Evolutionary conservation across 129 eudicot genomes (phyloP).

Genomic region (Erigeron canadensis): DNA sequence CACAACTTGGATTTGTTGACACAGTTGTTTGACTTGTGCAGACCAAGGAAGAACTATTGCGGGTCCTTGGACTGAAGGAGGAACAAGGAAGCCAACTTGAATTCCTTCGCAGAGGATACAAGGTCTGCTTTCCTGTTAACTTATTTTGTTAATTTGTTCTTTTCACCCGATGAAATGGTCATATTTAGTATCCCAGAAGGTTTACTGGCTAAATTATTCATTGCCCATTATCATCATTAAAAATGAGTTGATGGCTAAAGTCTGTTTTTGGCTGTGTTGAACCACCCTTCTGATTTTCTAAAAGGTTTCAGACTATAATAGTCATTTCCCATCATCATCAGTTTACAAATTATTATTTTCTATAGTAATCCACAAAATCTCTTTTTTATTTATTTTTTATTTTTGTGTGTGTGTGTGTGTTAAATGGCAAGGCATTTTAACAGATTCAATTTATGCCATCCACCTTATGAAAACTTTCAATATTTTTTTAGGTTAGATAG

Average conservation of each 20-base stretch:
- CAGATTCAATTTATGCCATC: neutral
- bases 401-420: too few species aligned
- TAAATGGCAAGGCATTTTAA: too few species aligned
- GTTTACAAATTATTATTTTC: too few species aligned
- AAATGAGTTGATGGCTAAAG: neutral
- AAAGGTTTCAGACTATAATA: too few species aligned
- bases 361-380: too few species aligned
- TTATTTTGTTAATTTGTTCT: neutral
- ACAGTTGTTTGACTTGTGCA: slow-evolving; percentile 31
- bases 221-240: slow-evolving; percentile 3
- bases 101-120: slow-evolving; percentile 97
- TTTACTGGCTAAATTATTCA: neutral
- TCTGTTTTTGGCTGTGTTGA: too few species aligned
- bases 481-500: neutral
- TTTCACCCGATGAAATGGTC: neutral
- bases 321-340: too few species aligned
- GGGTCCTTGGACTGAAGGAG: slow-evolving; percentile 93
- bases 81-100: slow-evolving; percentile 96
- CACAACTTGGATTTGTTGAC: too few species aligned
- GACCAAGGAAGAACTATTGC: slow-evolving; percentile 93
- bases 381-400: neutral
- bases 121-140: slow-evolving; percentile 38
- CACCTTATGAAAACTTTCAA: neutral
- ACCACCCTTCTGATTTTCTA: too few species aligned
- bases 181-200: neutral